These are phyloP conservation scores for Periconia sp. DNA, from an alignment of 2,329 filamentous ascomycete species.

Conservation along the genomic window DNA sequence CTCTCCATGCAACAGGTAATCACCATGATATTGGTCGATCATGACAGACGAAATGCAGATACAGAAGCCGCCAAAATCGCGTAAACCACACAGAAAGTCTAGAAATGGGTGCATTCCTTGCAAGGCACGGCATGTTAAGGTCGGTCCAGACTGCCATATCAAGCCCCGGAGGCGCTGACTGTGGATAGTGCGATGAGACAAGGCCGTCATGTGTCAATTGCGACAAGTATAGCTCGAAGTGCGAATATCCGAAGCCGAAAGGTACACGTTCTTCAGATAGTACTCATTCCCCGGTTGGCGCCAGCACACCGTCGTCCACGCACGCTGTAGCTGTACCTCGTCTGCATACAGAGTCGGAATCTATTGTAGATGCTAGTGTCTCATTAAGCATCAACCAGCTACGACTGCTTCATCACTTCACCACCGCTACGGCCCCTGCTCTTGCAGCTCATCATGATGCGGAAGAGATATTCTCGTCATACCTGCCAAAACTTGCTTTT, in stretches of 20 bases:
- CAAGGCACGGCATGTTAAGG: constrained; percentile 23
- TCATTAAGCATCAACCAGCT: constrained; percentile 9
- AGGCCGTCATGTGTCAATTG: constrained; percentile 26
- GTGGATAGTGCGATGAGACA: constrained; percentile 27
- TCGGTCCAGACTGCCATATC: constrained; percentile 2
- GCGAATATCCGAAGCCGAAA: constrained; percentile 22
- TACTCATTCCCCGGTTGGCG: constrained; percentile 8
- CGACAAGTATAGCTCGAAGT: constrained; percentile 24
- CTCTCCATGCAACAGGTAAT: too few species aligned
- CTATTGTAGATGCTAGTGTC: background rate
- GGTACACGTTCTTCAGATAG: background rate
- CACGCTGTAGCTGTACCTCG: background rate
- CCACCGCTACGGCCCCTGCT: constrained; percentile 23
- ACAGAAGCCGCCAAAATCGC: constrained; percentile 12
- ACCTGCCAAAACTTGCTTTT: constrained; percentile 41
- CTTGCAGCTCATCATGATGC: constrained; percentile 11
- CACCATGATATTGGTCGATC: too few species aligned
- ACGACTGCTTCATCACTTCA: constrained; percentile 31
- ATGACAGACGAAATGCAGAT: too few species aligned
- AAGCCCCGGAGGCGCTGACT: background rate
- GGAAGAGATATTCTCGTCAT: constrained; percentile 18
- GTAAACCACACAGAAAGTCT: constrained; percentile 24
- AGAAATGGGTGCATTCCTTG: constrained; percentile 22
- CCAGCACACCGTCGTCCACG: constrained; percentile 17
- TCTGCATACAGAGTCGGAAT: background rate